phyloP scores from a whole-genome alignment of 2,329 filamentous ascomycete species.

The Microdochium bolleyi region DNA sequence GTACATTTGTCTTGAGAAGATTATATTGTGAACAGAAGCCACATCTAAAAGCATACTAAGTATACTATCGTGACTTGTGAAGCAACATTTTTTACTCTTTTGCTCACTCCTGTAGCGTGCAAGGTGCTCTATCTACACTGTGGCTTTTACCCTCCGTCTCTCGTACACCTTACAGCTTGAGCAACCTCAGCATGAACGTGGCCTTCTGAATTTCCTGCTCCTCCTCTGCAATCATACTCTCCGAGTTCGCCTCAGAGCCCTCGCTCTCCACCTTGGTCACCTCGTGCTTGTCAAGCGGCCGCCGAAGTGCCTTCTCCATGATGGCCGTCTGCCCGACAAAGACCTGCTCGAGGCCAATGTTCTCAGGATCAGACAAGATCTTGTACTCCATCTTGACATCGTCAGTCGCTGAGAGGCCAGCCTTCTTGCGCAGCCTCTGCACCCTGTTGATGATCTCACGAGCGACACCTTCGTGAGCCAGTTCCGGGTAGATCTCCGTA shows the following conservation, averaged over 20 bases:
- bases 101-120: neutral
- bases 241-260: constrained; percentile 31
- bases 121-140: constrained; percentile 3
- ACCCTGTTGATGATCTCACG: constrained; percentile 91
- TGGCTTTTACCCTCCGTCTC: constrained; percentile 1
- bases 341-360: constrained; percentile 61
- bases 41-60: no score
- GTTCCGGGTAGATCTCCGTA: constrained; percentile 69
- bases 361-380: constrained; percentile 71
- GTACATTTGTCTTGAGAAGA: no score
- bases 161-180: constrained; percentile 53
- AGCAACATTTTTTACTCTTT: neutral
- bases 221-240: constrained; percentile 67
- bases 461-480: constrained; percentile 81
- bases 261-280: constrained; percentile 43
- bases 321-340: constrained; percentile 59
- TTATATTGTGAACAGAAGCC: no score
- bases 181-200: constrained; percentile 66
- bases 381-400: constrained; percentile 93
- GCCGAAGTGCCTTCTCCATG: constrained; percentile 43
- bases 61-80: no score
- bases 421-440: constrained; percentile 89
- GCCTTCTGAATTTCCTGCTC: constrained; percentile 82
- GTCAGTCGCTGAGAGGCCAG: constrained; percentile 81
- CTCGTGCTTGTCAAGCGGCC: constrained; percentile 65